Base-by-base conservation (phyloP, 257 asterid species). In the Fraxinus cuspidata region DNA sequence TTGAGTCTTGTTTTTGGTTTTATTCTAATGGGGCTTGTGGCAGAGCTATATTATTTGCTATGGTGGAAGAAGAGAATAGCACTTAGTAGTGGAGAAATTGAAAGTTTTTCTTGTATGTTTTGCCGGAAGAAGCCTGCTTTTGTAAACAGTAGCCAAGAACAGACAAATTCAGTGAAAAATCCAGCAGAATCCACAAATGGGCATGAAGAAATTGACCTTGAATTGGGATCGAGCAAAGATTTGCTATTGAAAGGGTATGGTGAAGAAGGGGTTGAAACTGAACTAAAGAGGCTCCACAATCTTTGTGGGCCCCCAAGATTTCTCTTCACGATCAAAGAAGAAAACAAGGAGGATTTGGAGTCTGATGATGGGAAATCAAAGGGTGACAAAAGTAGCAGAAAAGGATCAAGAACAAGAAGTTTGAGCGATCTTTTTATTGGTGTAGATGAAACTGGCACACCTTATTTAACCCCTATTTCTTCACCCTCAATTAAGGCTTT, bases 231-330 rank as follows among this genome's bases (percentile, higher is more conserved):
- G 15, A 53, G 28, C 51, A 86, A 87, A 53, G 89, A 86, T 70
- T 49, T 74, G 76, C 77, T 77, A 44, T 8, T 80, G 10, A 89
- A 83, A 75, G 89, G 79, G 0, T 83, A 78, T 75, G 86, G 87
- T 44, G 98, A 94, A 58, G 97, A 89, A 18, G 83, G 93, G 15
- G 84, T 90, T 2, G 99, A 91, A 28, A 74, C 87, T 7, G 99
- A 95, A 83, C 53, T 95, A 67, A 93, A 89, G 96, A 85, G 98
- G 76, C 72, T 89, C 42, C 97, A 95, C 85, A 93, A 93, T 40
- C 92, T 95, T 4, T 82, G 94, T 78, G 99, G 99, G 49, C 99
- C 99, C 2, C 98, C 99, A 16, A 87, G 98, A 74, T 95, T 95
- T 64, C 92, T 95, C 70, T 95, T 89, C 91, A 89, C 99, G 12